Evolutionary conservation across 2,329 filamentous ascomycete genomes (phyloP), one percentile per base, ranked within the genome.

Genomic region (Volutella citrinella): DNA sequence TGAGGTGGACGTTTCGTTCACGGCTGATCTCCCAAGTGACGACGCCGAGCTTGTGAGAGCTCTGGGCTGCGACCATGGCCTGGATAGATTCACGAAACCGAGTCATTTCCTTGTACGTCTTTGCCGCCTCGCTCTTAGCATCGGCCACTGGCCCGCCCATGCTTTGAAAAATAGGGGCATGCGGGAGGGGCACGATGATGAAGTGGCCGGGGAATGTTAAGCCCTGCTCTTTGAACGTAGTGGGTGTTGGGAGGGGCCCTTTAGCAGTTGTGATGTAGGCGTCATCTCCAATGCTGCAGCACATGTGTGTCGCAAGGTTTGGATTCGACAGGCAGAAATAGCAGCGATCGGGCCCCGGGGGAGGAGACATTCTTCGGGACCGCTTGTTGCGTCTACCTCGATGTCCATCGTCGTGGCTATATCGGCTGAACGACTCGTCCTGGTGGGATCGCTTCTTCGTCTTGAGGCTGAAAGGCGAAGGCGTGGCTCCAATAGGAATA

Each of bases 311-410:
- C 32, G 86, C 84, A 27, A 93, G 70, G 41, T 84, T 84, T 6
- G 85, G 80, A 59, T 95, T 96, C 6, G 87, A 90, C 10, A 98
- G 74, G 57, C 93, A 98, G 68, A 98, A 97, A 70, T 93, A 98
- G 65, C 93, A 98, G 52, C 84, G 76, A 32, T 83, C 82, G 3
- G 87, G 88, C 0, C 82, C 80, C 0, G 80, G 80, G 7, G 78
- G 80, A 10, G 82, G 80, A 6, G 71, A 52, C 58, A 63, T 36
- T 22, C 59, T 65, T 3, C 65, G 65, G n/a, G n/a, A n/a, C 11
- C 70, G 69, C 50, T 72, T 74, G 26, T 65, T 60, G 9, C 65
- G 62, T 10, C 68, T 63, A 26, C 66, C 60, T 23, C 66, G 58
- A 19, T 68, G 62, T 21, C 64, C 51, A 28, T 70, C 60, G 10